Conservation (phyloP, 2,329 filamentous ascomycete genomes). For the Colletotrichum eremochloae region DNA sequence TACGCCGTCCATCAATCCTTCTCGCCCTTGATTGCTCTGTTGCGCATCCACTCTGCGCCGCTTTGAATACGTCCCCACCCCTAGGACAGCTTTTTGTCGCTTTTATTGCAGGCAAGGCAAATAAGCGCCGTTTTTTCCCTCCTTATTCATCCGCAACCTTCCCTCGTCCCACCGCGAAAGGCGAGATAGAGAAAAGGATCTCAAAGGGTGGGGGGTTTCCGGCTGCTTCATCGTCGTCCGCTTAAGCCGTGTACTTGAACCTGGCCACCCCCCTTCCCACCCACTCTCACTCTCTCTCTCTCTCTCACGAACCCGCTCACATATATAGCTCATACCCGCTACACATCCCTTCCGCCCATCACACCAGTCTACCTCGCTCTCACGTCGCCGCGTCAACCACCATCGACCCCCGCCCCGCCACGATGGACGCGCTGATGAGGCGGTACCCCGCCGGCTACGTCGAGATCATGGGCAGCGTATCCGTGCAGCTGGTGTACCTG, state of each 20-base stretch:
- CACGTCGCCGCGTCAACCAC: neutral
- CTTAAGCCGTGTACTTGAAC: neutral
- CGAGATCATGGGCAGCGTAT: slow-evolving; percentile 14
- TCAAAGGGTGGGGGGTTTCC: neutral
- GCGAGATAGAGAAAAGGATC: neutral
- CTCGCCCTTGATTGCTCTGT: neutral
- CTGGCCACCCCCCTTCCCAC: neutral
- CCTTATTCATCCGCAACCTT: neutral
- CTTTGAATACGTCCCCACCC: neutral
- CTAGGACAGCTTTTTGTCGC: neutral
- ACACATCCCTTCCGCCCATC: too few species aligned
- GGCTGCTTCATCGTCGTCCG: neutral
- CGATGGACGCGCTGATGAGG: slow-evolving; percentile 8
- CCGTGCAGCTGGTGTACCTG: slow-evolving; percentile 11
- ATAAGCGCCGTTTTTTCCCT: neutral
- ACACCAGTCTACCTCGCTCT: too few species aligned
- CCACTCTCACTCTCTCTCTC: neutral
- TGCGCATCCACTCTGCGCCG: neutral
- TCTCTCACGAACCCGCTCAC: neutral
- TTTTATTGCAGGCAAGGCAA: neutral
- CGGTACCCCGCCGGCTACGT: slow-evolving; percentile 9
- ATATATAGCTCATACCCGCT: too few species aligned
- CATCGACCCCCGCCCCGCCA: neutral
- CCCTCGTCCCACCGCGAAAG: neutral
- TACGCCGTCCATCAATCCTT: neutral